Conservation (phyloP, 1,139 yeast species). For the Kurtzmaniella quercitrusa region DNA sequence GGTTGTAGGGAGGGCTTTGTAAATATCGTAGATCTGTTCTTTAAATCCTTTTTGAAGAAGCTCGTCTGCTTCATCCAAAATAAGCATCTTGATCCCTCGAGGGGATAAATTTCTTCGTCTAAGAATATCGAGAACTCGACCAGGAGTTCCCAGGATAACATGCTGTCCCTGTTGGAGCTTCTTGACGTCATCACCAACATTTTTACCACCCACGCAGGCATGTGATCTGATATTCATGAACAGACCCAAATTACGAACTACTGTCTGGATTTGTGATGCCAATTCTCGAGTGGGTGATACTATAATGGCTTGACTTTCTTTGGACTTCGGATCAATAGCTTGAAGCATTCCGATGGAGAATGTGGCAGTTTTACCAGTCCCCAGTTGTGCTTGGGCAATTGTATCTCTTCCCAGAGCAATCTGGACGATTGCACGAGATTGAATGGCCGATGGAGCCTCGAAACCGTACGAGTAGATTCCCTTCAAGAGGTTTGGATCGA, state of each 20-base stretch:
- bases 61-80: constrained; percentile 95
- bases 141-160: constrained; percentile 96
- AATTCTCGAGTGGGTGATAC: constrained; percentile 95
- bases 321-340: constrained; percentile 62
- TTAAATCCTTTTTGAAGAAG: constrained; percentile 86
- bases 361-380: constrained; percentile 98
- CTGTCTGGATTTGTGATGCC: constrained; percentile 85
- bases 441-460: constrained; percentile 93
- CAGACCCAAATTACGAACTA: constrained; percentile 79
- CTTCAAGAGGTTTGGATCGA: constrained; percentile 61
- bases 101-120: constrained; percentile 67
- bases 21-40: constrained; percentile 87
- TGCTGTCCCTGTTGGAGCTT: constrained; percentile 76
- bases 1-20: constrained; percentile 70
- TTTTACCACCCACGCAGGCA: constrained; percentile 92
- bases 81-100: constrained; percentile 72
- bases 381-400: constrained; percentile 97
- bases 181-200: constrained; percentile 75
- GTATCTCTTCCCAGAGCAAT: constrained; percentile 88
- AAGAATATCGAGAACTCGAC: constrained; percentile 85
- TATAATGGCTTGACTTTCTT: constrained; percentile 77
- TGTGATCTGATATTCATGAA: constrained; percentile 80
- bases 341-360: constrained; percentile 90
- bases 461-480: constrained; percentile 92
- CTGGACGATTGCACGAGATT: constrained; percentile 90